These are phyloP conservation scores for Pholiota molesta DNA, from an alignment of 768 basidiomycete genomes.

Conservation along the genomic window DNA sequence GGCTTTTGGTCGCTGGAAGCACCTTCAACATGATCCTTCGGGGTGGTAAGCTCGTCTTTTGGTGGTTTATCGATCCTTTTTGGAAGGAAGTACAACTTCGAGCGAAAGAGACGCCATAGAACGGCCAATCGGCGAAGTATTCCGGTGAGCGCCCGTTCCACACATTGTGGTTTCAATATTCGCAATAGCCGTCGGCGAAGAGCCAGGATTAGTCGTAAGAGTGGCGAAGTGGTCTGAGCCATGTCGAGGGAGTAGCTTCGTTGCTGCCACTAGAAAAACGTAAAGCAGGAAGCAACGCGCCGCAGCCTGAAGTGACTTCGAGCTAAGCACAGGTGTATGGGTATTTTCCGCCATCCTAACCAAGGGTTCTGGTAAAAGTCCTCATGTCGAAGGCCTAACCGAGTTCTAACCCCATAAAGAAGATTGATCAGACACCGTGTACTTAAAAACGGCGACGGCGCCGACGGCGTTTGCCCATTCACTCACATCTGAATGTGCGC, in stretches of 20 bases:
- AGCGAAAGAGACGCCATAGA: conserved; percentile 11
- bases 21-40: background rate
- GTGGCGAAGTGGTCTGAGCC: conserved; percentile 6
- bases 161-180: conserved; percentile 8
- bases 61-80: background rate
- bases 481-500: no score
- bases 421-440: background rate
- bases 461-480: no score
- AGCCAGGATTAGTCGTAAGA: conserved; percentile 5
- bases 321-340: background rate
- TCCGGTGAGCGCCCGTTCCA: conserved; percentile 4
- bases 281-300: background rate
- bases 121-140: conserved; percentile 11
- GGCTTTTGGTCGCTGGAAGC: background rate
- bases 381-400: background rate
- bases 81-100: background rate
- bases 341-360: background rate
- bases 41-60: background rate
- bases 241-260: conserved; percentile 2
- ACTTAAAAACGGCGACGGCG: no score
- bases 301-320: background rate
- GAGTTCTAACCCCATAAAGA: no score
- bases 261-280: background rate
- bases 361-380: background rate
- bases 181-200: conserved; percentile 10